Evolutionary conservation across 192 early-diverging fungal species (phyloP).

Genomic region (Podila minutissima): DNA sequence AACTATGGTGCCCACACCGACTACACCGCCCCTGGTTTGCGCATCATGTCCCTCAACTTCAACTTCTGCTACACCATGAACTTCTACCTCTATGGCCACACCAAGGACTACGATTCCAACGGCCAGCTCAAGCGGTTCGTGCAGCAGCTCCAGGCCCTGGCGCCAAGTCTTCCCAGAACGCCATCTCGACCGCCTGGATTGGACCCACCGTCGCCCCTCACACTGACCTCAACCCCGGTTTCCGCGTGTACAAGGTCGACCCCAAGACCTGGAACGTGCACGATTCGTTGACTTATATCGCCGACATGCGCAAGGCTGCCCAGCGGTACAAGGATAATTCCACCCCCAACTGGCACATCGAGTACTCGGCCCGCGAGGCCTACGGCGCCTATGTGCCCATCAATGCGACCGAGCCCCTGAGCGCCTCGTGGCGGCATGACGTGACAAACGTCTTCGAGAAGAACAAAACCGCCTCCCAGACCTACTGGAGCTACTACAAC

Average conservation of each 20-base stretch:
- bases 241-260: constrained; percentile 62
- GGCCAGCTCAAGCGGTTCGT: constrained; percentile 58
- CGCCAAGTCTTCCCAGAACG: constrained; percentile 20
- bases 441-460: constrained; percentile 52
- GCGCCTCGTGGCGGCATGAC: constrained; percentile 58
- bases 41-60: constrained; percentile 63
- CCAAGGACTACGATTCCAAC: constrained; percentile 54
- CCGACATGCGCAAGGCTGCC: constrained; percentile 47
- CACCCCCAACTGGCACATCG: constrained; percentile 55
- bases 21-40: constrained; percentile 49
- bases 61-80: constrained; percentile 67
- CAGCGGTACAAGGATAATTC: constrained; percentile 27
- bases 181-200: constrained; percentile 55
- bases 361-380: constrained; percentile 57
- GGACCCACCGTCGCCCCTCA: constrained; percentile 61
- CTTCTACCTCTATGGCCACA: constrained; percentile 57
- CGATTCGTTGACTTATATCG: constrained; percentile 58
- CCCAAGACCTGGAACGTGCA: constrained; percentile 55
- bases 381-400: constrained; percentile 21
- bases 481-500: constrained; percentile 47
- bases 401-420: constrained; percentile 24
- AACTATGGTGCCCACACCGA: constrained; percentile 56
- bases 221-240: constrained; percentile 60
- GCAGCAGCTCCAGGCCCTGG: constrained; percentile 48
- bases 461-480: constrained; percentile 39